A percentile compares a stretch with the other conserved stretches of the same genome.
These are phyloP conservation scores for Phaffomyces antillensis DNA, from an alignment of 805 yeast genomes.

Conservation along the genomic window DNA sequence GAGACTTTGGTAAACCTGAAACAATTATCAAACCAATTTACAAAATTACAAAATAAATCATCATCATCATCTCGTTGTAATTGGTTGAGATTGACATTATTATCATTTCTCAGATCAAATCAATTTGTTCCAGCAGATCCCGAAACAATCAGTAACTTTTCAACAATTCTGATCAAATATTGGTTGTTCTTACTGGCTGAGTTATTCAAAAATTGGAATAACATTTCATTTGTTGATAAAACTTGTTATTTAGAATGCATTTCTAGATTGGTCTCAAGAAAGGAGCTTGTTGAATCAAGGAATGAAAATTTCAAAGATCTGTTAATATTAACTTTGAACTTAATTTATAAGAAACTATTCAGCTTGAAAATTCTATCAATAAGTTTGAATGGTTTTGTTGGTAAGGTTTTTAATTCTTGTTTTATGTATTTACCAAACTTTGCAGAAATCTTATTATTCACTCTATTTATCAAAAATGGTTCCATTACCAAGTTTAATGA, in stretches of 20 bases:
- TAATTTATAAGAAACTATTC: slow-evolving; percentile 11
- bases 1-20: slow-evolving; percentile 1
- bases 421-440: slow-evolving; percentile 44
- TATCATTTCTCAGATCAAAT: slow-evolving; percentile 10
- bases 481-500: slow-evolving; percentile 27
- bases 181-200: slow-evolving; percentile 10
- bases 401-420: slow-evolving; percentile 53
- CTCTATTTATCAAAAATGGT: slow-evolving; percentile 47
- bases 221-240: slow-evolving; percentile 9
- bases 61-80: slow-evolving; percentile 6
- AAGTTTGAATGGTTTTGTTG: slow-evolving; percentile 38
- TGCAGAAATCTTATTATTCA: slow-evolving; percentile 45
- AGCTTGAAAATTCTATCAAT: slow-evolving; percentile 13
- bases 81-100: slow-evolving; percentile 9
- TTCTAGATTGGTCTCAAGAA: slow-evolving; percentile 24
- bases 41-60: slow-evolving; percentile 7
- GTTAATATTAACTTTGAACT: slow-evolving; percentile 4
- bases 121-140: not conserved
- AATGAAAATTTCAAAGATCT: slow-evolving; percentile 5
- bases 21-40: too few relatives aligned
- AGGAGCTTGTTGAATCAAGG: slow-evolving; percentile 20
- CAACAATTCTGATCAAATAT: slow-evolving; percentile 2
- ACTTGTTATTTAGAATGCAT: slow-evolving; percentile 28
- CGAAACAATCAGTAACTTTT: not conserved
- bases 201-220: slow-evolving; percentile 4